Evolutionary conservation across 177 flowering plant genomes (phyloP), one percentile per base, ranked within the genome.

Genomic region (Vitis hybrid): DNA sequence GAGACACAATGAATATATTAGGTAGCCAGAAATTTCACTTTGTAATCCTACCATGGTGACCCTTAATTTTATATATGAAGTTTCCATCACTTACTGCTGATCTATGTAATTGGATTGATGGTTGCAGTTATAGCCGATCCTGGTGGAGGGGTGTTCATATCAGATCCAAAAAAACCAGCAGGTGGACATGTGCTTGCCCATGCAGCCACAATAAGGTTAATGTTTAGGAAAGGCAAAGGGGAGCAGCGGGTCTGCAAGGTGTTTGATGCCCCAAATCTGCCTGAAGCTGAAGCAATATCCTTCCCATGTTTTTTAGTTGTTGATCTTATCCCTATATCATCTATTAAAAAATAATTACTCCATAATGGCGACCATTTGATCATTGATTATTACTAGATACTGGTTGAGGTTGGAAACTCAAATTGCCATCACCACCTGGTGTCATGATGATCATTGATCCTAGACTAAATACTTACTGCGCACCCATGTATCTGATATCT

Each of bases 281-380:
- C 98, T 1, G 98, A 95, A 75, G 87, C 97, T 16, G 98, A 95
- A 87, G 98, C 97, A 49, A 93, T 95, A 95, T 93, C 97, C 98
- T 93, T 82, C 13, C 11, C 5, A 5, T n/a, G 3, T n/a, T 31
- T 13, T 1, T 1, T 31, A 26, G 50, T 58, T 48, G 20, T 50
- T 49, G 51, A 68, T n/a, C 22, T 31, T n/a, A 20, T 56, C 10
- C 5, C 22, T 39, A 9, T 39, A 2, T 56, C 19, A 13, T n/a
- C 18, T 53, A 55, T 45, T 9, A 19, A 15, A 29, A 29, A 52
- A 26, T 62, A 6, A 55, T 12, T 31, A 55, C 20, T 26, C 51
- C 64, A 51, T 59, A 16, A 16, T 49, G 31, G 10, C 51, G 55
- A 9, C 18, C 57, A 50, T 55, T 55, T 4, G 2, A 12, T 31